Conservation (phyloP, 140 eudicot genomes). For the Oenanthe javanica region DNA sequence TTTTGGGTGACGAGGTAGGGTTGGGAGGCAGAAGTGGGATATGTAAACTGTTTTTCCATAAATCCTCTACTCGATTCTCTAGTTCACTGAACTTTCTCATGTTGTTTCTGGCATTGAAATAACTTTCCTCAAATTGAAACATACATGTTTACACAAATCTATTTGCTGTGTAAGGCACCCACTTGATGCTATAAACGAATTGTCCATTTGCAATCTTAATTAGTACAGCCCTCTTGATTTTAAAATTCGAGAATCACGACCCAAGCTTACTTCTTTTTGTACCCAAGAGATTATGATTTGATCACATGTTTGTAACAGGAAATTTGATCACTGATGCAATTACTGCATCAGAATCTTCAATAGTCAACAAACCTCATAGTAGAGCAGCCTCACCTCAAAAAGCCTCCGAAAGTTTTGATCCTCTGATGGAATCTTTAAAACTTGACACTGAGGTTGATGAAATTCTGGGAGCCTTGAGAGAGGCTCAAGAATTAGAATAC, state of each 20-base stretch:
- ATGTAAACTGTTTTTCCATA: neutral
- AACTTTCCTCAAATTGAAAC: neutral
- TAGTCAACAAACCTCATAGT: slow-evolving; percentile 17
- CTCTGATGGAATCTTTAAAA: slow-evolving; percentile 34
- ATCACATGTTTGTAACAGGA: slow-evolving; percentile 19
- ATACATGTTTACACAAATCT: neutral
- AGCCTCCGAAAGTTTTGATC: slow-evolving; percentile 35
- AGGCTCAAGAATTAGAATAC: slow-evolving; percentile 59
- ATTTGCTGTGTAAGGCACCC: neutral
- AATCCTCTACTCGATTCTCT: neutral
- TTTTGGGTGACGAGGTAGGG: neutral
- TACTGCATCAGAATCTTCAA: slow-evolving; percentile 21
- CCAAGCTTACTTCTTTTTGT: neutral
- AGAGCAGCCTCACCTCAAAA: slow-evolving; percentile 22
- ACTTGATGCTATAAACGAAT: neutral
- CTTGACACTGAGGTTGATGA: slow-evolving; percentile 54
- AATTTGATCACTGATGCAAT: slow-evolving; percentile 27
- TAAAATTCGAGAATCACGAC: neutral
- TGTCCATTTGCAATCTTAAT: neutral
- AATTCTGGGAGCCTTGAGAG: slow-evolving; percentile 39
- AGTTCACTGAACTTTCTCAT: neutral
- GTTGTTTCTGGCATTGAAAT: neutral
- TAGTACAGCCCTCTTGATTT: neutral
- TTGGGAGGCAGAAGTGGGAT: neutral
- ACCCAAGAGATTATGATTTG: neutral